Evolutionary conservation across 2,329 filamentous ascomycete species (phyloP).

Genomic region (Ceratocystis colombiana): DNA sequence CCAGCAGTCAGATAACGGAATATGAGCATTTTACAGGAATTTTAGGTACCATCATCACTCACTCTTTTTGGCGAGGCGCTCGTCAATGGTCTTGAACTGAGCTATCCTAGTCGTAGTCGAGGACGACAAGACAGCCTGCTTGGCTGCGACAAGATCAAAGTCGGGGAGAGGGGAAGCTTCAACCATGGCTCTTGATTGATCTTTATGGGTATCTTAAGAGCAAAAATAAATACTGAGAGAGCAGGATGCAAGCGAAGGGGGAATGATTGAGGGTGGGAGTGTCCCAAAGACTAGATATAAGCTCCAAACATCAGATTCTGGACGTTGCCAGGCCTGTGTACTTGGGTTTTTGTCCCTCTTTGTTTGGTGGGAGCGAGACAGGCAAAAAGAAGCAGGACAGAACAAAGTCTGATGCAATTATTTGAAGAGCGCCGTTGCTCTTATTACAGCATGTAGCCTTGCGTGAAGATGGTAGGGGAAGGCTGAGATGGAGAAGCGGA

Average conservation of each 20-base stretch:
- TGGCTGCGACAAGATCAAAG: slow-evolving; percentile 43
- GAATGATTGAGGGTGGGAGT: neutral
- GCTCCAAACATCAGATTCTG: slow-evolving; percentile 17
- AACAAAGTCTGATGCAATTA: neutral
- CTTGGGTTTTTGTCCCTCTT: slow-evolving; percentile 3
- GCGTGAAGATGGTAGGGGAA: neutral
- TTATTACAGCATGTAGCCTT: slow-evolving; percentile 8
- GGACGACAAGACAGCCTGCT: slow-evolving; percentile 48
- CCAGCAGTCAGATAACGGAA: neutral
- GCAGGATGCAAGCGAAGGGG: slow-evolving; percentile 3
- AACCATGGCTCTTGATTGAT: slow-evolving; percentile 22
- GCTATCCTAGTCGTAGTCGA: slow-evolving; percentile 49
- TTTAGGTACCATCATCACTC: slow-evolving; percentile 29
- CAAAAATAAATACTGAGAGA: neutral
- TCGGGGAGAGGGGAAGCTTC: slow-evolving; percentile 29
- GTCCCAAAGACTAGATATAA: slow-evolving; percentile 7
- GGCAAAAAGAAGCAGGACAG: neutral
- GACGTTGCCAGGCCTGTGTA: slow-evolving; percentile 12
- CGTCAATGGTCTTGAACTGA: slow-evolving; percentile 47
- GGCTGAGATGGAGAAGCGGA: slow-evolving; percentile 7
- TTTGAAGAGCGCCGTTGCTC: slow-evolving; percentile 9
- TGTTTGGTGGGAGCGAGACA: neutral
- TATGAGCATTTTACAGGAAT: slow-evolving; percentile 22
- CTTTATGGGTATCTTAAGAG: slow-evolving; percentile 16
- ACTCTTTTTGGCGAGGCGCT: slow-evolving; percentile 48